Evolutionary conservation across 148 eudicot genomes (phyloP), one percentile per base, ranked within the genome.

Genomic region (Fagopyrum esculentum): DNA sequence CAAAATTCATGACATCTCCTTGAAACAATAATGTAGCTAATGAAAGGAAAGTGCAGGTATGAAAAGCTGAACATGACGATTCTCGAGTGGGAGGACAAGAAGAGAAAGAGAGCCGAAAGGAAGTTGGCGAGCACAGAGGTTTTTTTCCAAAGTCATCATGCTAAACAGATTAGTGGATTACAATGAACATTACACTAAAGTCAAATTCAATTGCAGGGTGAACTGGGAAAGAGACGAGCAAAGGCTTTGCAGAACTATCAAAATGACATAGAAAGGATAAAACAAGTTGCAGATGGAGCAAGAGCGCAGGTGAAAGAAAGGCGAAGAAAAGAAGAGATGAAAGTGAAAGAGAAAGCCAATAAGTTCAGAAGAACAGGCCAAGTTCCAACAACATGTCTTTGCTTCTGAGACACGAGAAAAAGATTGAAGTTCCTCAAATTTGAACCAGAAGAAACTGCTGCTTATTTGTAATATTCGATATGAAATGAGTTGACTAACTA

Each of bases 291-390:
- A 48, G 86, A 80, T 19, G 97, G 97, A 74, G 98, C 96, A 73
- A 81, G 87, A 80, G 80, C 89, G 63, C 91, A 95, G 75, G 96
- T 92, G 43, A 87, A 83, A 78, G 84, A 83, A 29, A 89, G 84
- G 76, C 81, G 77, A 61, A 85, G 87, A 79, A 86, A 86, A 3
- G 93, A 92, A 71, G 97, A 90, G 82, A 45, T 83, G 26, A 89
- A 90, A 82, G 90, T 81, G 81, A 92, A 81, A 78, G 93, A 87
- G 73, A 95, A 92, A 72, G 97, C 97, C 51, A 79, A 88, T 46
- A 92, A 80, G 79, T 89, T 88, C 80, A 82, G 96, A 78, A 64
- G 74, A 71, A 90, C 92, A 9, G 98, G 98, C 72, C 84, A 87
- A 75, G 75, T 81, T 71, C 98, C 98, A 82, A 75, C 87, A 9